phyloP scores from a whole-genome alignment of 805 yeast genomes.

The Jamesozyma lodderae region DNA sequence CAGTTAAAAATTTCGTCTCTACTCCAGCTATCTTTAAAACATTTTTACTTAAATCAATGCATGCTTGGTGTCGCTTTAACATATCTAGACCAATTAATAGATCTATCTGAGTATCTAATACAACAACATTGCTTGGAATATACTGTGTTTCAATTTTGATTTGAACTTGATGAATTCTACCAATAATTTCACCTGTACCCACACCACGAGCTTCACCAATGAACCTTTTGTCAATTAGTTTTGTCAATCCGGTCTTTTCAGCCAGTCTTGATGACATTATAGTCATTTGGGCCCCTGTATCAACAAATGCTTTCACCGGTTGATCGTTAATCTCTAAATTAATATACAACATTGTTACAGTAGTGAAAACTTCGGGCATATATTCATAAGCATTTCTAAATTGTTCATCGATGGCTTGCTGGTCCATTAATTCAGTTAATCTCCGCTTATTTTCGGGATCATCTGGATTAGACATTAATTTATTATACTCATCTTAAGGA shows the following conservation, averaged over 20 bases:
- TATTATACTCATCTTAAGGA: conserved; percentile 39
- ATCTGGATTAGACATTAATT: conserved; percentile 56
- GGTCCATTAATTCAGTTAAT: conserved; percentile 58
- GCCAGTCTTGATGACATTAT: conserved; percentile 75
- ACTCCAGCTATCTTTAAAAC: conserved; percentile 62
- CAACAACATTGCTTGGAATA: conserved; percentile 61
- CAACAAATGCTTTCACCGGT: conserved; percentile 86
- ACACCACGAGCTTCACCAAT: conserved; percentile 85
- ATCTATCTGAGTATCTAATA: conserved; percentile 56
- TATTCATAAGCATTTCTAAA: conserved; percentile 72
- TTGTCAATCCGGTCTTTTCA: conserved; percentile 56
- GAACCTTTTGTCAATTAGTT: conserved; percentile 71
- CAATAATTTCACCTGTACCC: conserved; percentile 69
- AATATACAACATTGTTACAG: conserved; percentile 77
- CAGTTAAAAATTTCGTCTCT: conserved; percentile 63
- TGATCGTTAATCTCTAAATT: conserved; percentile 69
- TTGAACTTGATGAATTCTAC: conserved; percentile 84
- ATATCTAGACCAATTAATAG: conserved; percentile 82
- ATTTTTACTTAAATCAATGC: conserved; percentile 61
- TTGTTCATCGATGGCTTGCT: conserved; percentile 71
- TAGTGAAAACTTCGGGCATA: conserved; percentile 82
- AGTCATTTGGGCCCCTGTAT: conserved; percentile 91
- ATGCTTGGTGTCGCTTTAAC: conserved; percentile 81
- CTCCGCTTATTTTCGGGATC: conserved; percentile 57
- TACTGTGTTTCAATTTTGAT: conserved; percentile 60